Evolutionary conservation across 1,139 yeast genomes (phyloP).

Genomic region (Blastobotrys ciferrii): DNA sequence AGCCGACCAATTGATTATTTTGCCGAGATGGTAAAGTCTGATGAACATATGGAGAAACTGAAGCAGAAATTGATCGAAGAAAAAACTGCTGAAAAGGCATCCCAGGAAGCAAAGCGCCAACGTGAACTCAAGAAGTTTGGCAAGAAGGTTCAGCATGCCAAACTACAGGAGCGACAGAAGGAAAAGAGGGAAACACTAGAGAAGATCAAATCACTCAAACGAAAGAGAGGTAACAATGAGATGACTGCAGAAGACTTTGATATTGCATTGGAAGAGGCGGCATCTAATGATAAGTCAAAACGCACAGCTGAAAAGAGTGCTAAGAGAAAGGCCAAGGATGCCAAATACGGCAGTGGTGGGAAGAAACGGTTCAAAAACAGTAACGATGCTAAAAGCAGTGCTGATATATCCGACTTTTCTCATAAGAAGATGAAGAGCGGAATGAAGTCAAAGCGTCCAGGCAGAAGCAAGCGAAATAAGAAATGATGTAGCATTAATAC

Average conservation of each 20-base stretch:
- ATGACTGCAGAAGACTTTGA: constrained; percentile 51
- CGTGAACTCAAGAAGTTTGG: constrained; percentile 95
- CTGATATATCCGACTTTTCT: constrained; percentile 65
- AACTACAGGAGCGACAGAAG: constrained; percentile 90
- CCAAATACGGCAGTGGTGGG: constrained; percentile 73
- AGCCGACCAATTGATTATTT: constrained; percentile 93
- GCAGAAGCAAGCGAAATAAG: constrained; percentile 60
- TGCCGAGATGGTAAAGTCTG: constrained; percentile 98
- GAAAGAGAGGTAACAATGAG: constrained; percentile 79
- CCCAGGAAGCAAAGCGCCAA: constrained; percentile 92
- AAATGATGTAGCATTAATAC: constrained; percentile 1
- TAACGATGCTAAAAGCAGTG: constrained; percentile 73
- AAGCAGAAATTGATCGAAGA: constrained; percentile 78
- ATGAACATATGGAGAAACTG: constrained; percentile 95
- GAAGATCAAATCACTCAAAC: constrained; percentile 82
- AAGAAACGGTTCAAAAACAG: constrained; percentile 69
- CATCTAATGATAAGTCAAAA: constrained; percentile 45
- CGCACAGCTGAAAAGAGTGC: constrained; percentile 49
- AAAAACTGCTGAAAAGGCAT: constrained; percentile 87
- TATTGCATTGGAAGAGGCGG: constrained; percentile 87
- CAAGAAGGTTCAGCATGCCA: constrained; percentile 93
- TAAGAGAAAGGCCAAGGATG: constrained; percentile 65
- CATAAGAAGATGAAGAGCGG: constrained; percentile 51
- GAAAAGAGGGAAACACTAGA: constrained; percentile 91
- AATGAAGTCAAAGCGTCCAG: constrained; percentile 51